Evolutionary conservation across 2,329 filamentous ascomycete species (phyloP).

Genomic region (Cladosporium phlei): DNA sequence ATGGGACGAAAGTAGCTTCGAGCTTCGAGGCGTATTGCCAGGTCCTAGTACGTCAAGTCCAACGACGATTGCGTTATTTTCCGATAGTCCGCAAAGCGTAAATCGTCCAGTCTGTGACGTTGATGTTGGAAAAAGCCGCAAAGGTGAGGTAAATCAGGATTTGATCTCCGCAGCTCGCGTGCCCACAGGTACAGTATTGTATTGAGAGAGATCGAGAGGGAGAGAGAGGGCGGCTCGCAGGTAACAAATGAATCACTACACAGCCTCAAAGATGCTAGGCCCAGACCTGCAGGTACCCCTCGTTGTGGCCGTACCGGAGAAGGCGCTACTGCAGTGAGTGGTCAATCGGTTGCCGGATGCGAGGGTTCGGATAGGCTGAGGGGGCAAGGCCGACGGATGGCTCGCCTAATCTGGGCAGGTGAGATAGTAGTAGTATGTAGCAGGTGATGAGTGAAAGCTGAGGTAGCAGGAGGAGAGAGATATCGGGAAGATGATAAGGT

Average conservation of each 20-base stretch:
- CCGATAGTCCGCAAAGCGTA: neutral
- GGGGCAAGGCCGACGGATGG: conserved; percentile 10
- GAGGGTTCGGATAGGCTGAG: conserved; percentile 3
- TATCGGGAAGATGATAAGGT: neutral
- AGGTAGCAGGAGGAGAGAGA: neutral
- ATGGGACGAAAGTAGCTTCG: too few relatives aligned
- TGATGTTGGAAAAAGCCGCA: conserved; percentile 1
- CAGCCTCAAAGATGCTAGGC: conserved; percentile 11
- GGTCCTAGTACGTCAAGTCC: neutral
- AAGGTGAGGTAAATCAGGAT: neutral
- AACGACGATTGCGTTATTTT: conserved; percentile 2
- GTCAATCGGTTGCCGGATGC: conserved; percentile 9
- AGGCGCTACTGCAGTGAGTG: conserved; percentile 10
- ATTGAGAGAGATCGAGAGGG: neutral
- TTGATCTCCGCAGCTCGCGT: neutral
- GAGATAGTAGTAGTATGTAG: too few relatives aligned
- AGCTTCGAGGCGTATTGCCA: too few relatives aligned
- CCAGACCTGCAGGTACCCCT: conserved; percentile 14
- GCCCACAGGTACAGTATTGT: too few relatives aligned
- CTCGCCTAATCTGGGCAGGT: conserved; percentile 11
- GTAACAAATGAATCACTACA: conserved; percentile 11
- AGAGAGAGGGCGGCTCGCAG: too few relatives aligned
- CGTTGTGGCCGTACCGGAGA: neutral
- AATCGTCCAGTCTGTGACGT: neutral
- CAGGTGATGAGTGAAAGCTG: neutral